Evolutionary conservation across 1,139 yeast species (phyloP).

Genomic region (Chernovozyma sophiae-reginae): DNA sequence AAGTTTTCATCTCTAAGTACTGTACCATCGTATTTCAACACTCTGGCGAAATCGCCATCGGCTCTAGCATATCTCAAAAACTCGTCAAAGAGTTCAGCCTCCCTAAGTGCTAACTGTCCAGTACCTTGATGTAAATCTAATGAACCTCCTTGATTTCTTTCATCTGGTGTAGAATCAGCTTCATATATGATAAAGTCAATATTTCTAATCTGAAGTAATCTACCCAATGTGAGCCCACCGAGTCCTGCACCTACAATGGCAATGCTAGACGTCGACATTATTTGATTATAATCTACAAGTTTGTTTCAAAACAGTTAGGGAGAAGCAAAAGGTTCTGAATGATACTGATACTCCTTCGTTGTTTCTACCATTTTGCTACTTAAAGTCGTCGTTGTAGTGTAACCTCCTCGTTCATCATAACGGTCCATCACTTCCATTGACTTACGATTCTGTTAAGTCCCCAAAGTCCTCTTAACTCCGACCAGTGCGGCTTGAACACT

Average conservation of each 20-base stretch:
- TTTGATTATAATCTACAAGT: too few species aligned
- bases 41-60: conserved; percentile 1
- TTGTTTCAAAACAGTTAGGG: too few species aligned
- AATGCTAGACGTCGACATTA: too few species aligned
- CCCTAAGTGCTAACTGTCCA: conserved; percentile 1
- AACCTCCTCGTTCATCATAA: too few species aligned
- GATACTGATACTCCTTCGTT: too few species aligned
- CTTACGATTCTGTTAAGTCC: too few species aligned
- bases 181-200: conserved; percentile 1
- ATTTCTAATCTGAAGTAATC: background rate
- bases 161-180: background rate
- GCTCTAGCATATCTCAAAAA: background rate
- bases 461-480: too few species aligned
- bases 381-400: too few species aligned
- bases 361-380: too few species aligned
- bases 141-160: background rate
- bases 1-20: background rate
- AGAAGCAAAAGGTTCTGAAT: too few species aligned
- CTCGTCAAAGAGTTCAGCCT: background rate
- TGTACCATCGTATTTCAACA: background rate
- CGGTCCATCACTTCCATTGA: too few species aligned
- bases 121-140: conserved; percentile 1
- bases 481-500: too few species aligned
- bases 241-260: conserved; percentile 6
- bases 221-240: conserved; percentile 1